Base-by-base conservation (phyloP, 306 rosid genomes). In the Trifolium fragiferum region DNA sequence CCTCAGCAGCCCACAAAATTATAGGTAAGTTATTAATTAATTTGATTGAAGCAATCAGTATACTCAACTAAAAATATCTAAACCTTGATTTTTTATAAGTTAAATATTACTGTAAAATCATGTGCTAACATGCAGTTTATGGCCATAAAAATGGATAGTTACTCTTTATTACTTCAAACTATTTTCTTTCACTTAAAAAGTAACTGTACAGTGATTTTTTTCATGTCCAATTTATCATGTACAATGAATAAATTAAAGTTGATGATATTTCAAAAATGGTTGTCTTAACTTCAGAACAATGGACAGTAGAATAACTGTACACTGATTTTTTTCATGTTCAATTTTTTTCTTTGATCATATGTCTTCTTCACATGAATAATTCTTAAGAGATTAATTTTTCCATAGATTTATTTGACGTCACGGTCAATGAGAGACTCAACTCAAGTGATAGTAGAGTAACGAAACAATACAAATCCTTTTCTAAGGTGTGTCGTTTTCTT, bases 1-100 rank as follows among this genome's bases (percentile, higher is more conserved):
- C 25, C 68, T 65, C 61, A 72, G 40, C 61, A 78, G 53, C 64
- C 33, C 43, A 78, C 67, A 27, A 32, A 53, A 49, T 8, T 70
- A 55, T 40, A 58, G 58, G 40, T 50, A 54, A 18, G 60, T 49
- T 49, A 62, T 43, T 40, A 6, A 50, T 18, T 27, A 23, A 44
- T 14, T 43, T 43, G 38, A 61, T 10, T 16, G 46, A 67, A 27
- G 46, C 38, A 14, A 27, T 30, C 49, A 6, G 13, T 25, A 47
- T 37, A 75, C 51, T 37, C 23, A 41, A 19, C 7, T 37, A 20
- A 10, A 64, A 75, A 50, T 49, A n/a, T 32, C 7, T 16, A 58
- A 16, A 3, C 63, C 40, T 50, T 64, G 30, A 41, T 33, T 9
- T 16, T 44, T 58, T 4, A 19, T 7, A 16, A 50, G 16, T 50